Conservation (phyloP, 2,329 filamentous ascomycete species). For the Penicillium decumbens region DNA sequence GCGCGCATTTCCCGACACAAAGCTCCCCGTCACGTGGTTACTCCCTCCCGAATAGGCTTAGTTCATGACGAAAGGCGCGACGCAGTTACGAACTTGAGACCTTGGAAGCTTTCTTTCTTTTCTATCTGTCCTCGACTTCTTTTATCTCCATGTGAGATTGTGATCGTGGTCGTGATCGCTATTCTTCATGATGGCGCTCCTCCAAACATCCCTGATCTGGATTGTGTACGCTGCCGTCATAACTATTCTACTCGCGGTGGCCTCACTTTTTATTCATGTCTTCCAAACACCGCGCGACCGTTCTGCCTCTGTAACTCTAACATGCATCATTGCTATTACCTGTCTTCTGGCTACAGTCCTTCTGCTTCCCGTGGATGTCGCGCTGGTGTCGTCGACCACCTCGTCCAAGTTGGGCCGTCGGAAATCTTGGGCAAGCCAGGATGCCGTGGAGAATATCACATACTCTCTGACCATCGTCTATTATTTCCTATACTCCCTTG, state of each 20-base stretch:
- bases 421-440: slow-evolving; percentile 90
- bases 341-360: slow-evolving; percentile 86
- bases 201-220: slow-evolving; percentile 92
- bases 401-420: slow-evolving; percentile 70
- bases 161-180: slow-evolving; percentile 4
- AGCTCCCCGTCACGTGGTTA: slow-evolving; percentile 12
- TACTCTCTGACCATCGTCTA: slow-evolving; percentile 82
- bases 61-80: slow-evolving; percentile 18
- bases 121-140: neutral
- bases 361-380: slow-evolving; percentile 90
- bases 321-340: slow-evolving; percentile 82
- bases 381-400: slow-evolving; percentile 84
- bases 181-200: slow-evolving; percentile 54
- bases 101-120: neutral
- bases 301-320: slow-evolving; percentile 71
- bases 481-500: slow-evolving; percentile 86
- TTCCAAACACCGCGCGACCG: slow-evolving; percentile 89
- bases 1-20: slow-evolving; percentile 3
- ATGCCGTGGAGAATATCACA: slow-evolving; percentile 71
- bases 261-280: slow-evolving; percentile 79
- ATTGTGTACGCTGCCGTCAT: slow-evolving; percentile 83
- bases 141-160: slow-evolving; percentile 11
- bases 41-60: slow-evolving; percentile 8
- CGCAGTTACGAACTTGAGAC: neutral
- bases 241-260: slow-evolving; percentile 67